These are phyloP conservation scores for Mycena citricolor DNA, from an alignment of 1,284 basidiomycete species.

Conservation along the genomic window DNA sequence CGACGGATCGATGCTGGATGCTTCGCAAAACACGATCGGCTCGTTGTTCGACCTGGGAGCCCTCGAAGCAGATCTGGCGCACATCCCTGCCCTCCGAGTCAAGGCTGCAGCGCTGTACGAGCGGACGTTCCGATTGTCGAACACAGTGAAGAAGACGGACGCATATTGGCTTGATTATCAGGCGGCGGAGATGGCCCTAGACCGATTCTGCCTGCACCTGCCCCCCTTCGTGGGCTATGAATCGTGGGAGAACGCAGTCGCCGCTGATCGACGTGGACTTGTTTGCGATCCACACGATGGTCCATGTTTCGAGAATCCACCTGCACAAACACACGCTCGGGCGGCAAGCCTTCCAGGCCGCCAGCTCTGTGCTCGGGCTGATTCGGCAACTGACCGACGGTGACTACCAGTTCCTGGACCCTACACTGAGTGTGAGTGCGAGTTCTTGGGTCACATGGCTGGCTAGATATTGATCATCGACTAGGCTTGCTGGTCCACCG, in stretches of 20 bases:
- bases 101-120: constrained; percentile 53
- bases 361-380: constrained; percentile 43
- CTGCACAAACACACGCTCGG: constrained; percentile 42
- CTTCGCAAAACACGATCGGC: constrained; percentile 26
- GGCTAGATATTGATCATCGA: background rate
- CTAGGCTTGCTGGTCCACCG: constrained; percentile 42
- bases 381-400: constrained; percentile 46
- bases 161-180: constrained; percentile 39
- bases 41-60: constrained; percentile 28
- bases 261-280: constrained; percentile 43
- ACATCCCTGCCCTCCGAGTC: constrained; percentile 40
- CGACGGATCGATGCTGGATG: constrained; percentile 17
- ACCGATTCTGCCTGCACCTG: constrained; percentile 41
- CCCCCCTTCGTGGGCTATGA: constrained; percentile 40
- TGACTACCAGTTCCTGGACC: constrained; percentile 54
- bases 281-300: constrained; percentile 49
- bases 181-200: constrained; percentile 42
- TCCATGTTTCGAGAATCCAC: constrained; percentile 51
- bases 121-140: constrained; percentile 42
- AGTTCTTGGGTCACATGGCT: constrained; percentile 16
- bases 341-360: constrained; percentile 42
- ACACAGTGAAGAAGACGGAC: constrained; percentile 30
- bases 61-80: constrained; percentile 23
- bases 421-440: constrained; percentile 45
- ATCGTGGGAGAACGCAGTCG: constrained; percentile 30